These are phyloP conservation scores for Leptodermis oblonga DNA, from an alignment of 257 asterid genomes.

Conservation along the genomic window DNA sequence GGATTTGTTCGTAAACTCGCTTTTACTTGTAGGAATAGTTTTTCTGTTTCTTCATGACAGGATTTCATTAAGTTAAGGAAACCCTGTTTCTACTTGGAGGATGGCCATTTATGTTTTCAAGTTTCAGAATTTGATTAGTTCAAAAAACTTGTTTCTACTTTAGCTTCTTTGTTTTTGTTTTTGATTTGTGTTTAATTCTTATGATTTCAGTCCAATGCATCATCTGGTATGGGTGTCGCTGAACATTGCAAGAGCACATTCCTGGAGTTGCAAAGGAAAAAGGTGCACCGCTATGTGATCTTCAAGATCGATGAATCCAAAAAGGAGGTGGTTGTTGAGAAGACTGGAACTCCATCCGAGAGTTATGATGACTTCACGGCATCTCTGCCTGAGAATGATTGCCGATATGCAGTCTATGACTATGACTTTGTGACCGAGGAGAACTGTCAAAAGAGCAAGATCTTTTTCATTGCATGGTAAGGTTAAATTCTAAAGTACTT, in stretches of 20 bases:
- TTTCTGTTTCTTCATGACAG: not conserved
- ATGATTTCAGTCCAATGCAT: slow-evolving; percentile 42
- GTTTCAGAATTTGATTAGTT: not conserved
- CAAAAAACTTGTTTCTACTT: not conserved
- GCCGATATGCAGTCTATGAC: slow-evolving; percentile 66
- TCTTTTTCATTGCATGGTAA: slow-evolving; percentile 65
- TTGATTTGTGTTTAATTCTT: not conserved
- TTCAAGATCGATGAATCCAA: slow-evolving; percentile 63
- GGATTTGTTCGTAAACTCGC: not conserved
- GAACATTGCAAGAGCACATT: slow-evolving; percentile 57
- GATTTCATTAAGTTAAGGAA: not conserved
- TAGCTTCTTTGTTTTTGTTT: not conserved
- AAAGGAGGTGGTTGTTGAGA: slow-evolving; percentile 63
- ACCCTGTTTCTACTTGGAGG: not conserved
- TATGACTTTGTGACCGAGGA: slow-evolving; percentile 61
- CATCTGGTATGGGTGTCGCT: slow-evolving; percentile 65
- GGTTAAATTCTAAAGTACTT: not conserved
- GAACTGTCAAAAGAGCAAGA: slow-evolving; percentile 70
- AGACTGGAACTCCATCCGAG: slow-evolving; percentile 58
- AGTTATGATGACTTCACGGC: slow-evolving; percentile 55
- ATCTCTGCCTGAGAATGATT: slow-evolving; percentile 58
- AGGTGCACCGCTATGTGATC: slow-evolving; percentile 53
- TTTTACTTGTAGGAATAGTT: not conserved
- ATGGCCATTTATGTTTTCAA: not conserved
- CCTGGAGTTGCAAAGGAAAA: slow-evolving; percentile 55